Evolutionary conservation across 1,139 yeast genomes (phyloP), one percentile per base, ranked within the genome.

Genomic region (Tardiomyces blankii): DNA sequence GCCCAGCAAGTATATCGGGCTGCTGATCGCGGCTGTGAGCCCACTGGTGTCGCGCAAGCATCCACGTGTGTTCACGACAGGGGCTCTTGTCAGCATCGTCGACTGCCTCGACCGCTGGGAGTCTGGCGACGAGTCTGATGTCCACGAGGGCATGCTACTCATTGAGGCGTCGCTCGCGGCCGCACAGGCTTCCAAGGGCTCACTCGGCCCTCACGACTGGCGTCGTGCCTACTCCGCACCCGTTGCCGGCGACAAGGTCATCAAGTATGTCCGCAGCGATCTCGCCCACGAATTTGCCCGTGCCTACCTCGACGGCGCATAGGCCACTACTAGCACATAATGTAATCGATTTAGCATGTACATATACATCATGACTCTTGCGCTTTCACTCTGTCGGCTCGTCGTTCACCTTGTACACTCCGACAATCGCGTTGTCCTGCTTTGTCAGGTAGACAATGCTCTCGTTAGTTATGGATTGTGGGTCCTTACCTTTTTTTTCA

Each of bases 41-140:
- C 55, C 57, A 11, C 46, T 58, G 38, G 45, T 56, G 21, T 46
- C 50, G 9, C 46, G 50, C 2, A 45, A 47, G 12, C 46, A 43
- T 21, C 54, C 54, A 3, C 46, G 53, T 9, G 52, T 55, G 21
- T 53, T 59, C 45, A 47, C 46, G 13, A 43, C 52, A 2, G 18
- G 73, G 1, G 79, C 76, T 46, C 60, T 76, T 45, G 67, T 76
- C 19, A 60, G 69, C 16, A 62, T 77, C 28, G 68, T 77, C 44
- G 76, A 72, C 47, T 66, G 74, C 30, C 60, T 77, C 32, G 78
- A 77, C 53, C 61, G 61, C 40, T 77, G 68, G 63, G 77, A 75
- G 62, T 56, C 13, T 35, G 45, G 42, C 27, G 48, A 41, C 11
- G 38, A 44, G 4, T 48, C 50, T 16, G 44, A 46, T 7, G 32